Conservation (phyloP, 2,329 filamentous ascomycete genomes). For the Trichothecium roseum region DNA sequence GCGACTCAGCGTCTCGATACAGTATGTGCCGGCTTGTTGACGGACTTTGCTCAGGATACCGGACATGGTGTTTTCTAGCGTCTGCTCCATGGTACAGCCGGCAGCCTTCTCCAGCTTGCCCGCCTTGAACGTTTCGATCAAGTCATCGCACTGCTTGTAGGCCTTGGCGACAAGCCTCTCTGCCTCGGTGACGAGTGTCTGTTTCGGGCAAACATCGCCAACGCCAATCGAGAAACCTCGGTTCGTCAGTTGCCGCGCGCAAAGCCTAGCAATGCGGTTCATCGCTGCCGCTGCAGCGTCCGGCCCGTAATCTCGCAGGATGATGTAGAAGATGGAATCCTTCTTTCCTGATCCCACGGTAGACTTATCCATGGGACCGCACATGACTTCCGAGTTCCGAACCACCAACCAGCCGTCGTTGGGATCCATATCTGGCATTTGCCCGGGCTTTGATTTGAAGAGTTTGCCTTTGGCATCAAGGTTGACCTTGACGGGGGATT, state of each 20-base stretch:
- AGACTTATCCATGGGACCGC: constrained; percentile 93
- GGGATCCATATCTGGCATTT: constrained; percentile 61
- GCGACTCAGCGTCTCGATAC: constrained; percentile 79
- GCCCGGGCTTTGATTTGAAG: constrained; percentile 52
- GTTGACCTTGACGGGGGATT: constrained; percentile 78
- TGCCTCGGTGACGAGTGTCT: constrained; percentile 61
- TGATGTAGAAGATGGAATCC: constrained; percentile 93
- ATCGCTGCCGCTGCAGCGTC: constrained; percentile 82
- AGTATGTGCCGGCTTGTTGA: constrained; percentile 81
- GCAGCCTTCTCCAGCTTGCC: constrained; percentile 78
- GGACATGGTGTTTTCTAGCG: constrained; percentile 81
- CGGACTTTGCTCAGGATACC: constrained; percentile 88
- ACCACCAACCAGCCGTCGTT: constrained; percentile 89
- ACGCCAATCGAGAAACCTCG: constrained; percentile 95
- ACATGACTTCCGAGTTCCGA: constrained; percentile 95
- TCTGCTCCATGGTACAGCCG: constrained; percentile 85
- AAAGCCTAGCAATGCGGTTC: constrained; percentile 87
- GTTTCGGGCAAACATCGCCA: constrained; percentile 81
- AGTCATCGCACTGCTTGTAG: constrained; percentile 70
- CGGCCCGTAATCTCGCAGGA: constrained; percentile 88
- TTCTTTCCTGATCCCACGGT: constrained; percentile 98
- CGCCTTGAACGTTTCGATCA: constrained; percentile 70
- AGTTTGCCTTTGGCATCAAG: constrained; percentile 86
- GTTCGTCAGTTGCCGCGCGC: constrained; percentile 78
- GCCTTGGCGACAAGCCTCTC: constrained; percentile 65